These are phyloP conservation scores for Cladorrhinum sp. DNA, from an alignment of 2,329 filamentous ascomycete species.

Conservation along the genomic window DNA sequence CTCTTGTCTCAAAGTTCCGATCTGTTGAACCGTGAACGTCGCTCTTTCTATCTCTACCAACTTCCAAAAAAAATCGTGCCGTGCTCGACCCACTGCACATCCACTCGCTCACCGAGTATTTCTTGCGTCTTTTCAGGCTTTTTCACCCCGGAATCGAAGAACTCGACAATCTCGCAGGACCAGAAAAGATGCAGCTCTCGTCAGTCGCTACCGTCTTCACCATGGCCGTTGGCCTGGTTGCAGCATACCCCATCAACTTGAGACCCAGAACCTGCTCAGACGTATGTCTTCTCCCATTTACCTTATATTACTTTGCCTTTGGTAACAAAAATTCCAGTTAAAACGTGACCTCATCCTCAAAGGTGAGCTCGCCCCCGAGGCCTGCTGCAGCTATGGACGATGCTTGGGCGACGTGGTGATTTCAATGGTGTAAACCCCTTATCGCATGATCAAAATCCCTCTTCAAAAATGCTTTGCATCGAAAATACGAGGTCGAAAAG, in stretches of 20 bases:
- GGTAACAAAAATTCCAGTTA: slow-evolving; percentile 25
- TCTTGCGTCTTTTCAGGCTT: not conserved
- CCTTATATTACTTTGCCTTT: not conserved
- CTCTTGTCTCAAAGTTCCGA: not conserved
- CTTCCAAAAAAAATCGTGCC: not conserved
- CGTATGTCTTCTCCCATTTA: slow-evolving; percentile 26
- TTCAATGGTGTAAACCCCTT: slow-evolving; percentile 41
- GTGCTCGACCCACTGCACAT: not conserved
- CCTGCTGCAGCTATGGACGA: slow-evolving; percentile 53
- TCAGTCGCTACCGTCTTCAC: slow-evolving; percentile 19
- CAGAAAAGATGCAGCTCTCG: slow-evolving; percentile 1
- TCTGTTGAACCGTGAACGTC: not conserved
- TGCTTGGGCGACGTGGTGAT: slow-evolving; percentile 51
- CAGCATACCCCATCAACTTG: slow-evolving; percentile 34
- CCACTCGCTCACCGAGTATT: not conserved
- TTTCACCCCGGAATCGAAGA: not conserved
- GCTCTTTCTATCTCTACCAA: not conserved
- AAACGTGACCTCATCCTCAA: slow-evolving; percentile 46
- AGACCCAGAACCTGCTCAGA: slow-evolving; percentile 34
- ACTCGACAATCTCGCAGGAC: slow-evolving; percentile 21
- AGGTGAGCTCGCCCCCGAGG: slow-evolving; percentile 46
- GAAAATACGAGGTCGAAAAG: not conserved
- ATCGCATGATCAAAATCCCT: not conserved
- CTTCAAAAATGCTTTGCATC: not conserved
- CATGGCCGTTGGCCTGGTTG: slow-evolving; percentile 28